Evolutionary conservation across 768 basidiomycete species (phyloP), one percentile per base, ranked within the genome.

Genomic region (Gautieria morchelliformis): DNA sequence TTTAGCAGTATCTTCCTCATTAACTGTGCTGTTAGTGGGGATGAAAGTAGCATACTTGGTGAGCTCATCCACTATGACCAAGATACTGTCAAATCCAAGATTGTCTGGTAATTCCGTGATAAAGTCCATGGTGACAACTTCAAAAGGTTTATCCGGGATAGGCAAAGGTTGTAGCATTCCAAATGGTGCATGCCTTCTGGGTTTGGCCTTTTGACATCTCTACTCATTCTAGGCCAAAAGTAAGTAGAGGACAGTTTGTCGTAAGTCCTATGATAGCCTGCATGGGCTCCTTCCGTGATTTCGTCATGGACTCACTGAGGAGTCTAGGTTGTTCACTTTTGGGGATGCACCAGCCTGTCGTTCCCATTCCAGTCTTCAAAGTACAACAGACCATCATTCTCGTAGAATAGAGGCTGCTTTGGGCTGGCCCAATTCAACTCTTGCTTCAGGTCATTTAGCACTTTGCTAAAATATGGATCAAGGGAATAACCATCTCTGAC

Each of bases 21-120:
- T 64, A 30, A 70, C 62, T 9, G 59, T 60, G 22, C 70, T 61
- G 39, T 58, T 56, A 52, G 64, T 62, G 1, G 76, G 74, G 30
- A 79, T 69, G 60, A 80, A 78, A 56, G 74, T 70, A 3, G 69
- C 71, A 57, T 64, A 65, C 49, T 74, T 72, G n/a, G 74, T 63
- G 54, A 0, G 56, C 10, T 60, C 58, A 45, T 67, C 62, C 4
- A 63, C 59, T 10, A 65, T 49, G 1, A 67, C 61, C 10, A 66
- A 27, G 20, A 69, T 59, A 2, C 59, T n/a, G 49, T 68, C 51
- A 55, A 59, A 62, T 2, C 62, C 61, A 24, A 60, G 8, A 7
- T 19, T 59, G 33, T 56, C 20, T 5, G 68, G 66, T 9, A 70
- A 56, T n/a, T 60, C 35, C 0, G 54, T 61, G 47, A 69, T 66